A percentile compares a stretch with the other conserved stretches of the same genome.
Evolutionary conservation across 441 rosid species (phyloP).

Genomic region (Corymbia calophylla): DNA sequence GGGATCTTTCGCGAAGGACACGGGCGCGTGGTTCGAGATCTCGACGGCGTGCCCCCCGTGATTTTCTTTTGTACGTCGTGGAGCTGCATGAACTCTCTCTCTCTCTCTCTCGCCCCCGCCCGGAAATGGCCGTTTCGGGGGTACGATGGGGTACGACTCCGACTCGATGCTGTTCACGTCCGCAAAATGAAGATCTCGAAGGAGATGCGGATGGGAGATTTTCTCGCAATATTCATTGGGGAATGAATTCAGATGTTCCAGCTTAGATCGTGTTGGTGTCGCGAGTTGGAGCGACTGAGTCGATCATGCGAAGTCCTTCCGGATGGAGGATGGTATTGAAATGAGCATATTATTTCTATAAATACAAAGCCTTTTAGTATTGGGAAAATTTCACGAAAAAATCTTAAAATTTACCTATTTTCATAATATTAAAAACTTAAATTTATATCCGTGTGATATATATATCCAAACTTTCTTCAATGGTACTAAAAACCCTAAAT

Average conservation of each 20-base stretch:
- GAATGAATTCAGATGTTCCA: neutral
- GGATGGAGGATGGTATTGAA: neutral
- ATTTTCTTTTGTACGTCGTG: neutral
- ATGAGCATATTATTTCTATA: neutral
- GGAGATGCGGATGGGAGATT: neutral
- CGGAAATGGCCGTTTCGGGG: neutral
- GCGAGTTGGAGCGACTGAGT: neutral
- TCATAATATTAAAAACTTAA: too few relatives aligned
- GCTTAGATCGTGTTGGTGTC: too few relatives aligned
- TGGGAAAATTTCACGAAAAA: too few relatives aligned
- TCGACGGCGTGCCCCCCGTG: neutral
- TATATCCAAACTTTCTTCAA: too few relatives aligned
- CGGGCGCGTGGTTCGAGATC: neutral
- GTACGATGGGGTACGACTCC: neutral
- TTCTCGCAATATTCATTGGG: neutral
- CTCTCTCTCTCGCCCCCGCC: neutral
- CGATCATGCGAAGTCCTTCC: too few relatives aligned
- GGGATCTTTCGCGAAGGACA: neutral
- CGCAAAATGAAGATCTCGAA: too few relatives aligned
- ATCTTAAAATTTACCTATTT: too few relatives aligned
- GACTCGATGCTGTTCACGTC: neutral
- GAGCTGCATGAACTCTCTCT: neutral
- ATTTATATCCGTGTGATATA: too few relatives aligned
- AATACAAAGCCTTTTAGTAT: neutral
- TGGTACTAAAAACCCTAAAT: too few relatives aligned